Evolutionary conservation across 371 early-diverging fungal genomes (phyloP).

Genomic region (Actinomortierella wolfii): DNA sequence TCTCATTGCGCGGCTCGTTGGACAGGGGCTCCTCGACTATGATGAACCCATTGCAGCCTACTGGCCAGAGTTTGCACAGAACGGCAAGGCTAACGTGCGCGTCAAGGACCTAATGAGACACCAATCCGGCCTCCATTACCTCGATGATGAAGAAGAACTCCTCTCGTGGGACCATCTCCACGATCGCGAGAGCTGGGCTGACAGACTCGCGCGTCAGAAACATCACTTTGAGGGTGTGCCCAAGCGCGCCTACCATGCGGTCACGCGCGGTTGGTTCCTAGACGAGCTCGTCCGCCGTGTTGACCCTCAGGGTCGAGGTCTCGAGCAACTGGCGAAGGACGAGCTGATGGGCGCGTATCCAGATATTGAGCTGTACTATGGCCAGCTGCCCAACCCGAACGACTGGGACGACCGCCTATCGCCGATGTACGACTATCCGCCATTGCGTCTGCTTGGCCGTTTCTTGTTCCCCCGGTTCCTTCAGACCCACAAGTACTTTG

Average conservation of each 20-base stretch:
- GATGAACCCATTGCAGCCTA: slow-evolving; percentile 58
- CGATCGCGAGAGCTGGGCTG: slow-evolving; percentile 47
- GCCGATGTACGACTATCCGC: slow-evolving; percentile 50
- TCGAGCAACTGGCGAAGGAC: slow-evolving; percentile 61
- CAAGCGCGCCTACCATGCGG: slow-evolving; percentile 65
- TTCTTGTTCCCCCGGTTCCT: slow-evolving; percentile 50
- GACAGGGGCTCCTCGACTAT: slow-evolving; percentile 60
- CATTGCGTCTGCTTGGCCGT: slow-evolving; percentile 47
- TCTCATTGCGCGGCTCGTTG: slow-evolving; percentile 65
- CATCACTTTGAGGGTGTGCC: slow-evolving; percentile 57
- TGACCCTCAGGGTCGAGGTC: slow-evolving; percentile 56
- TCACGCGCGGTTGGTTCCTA: slow-evolving; percentile 73
- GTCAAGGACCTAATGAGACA: slow-evolving; percentile 67
- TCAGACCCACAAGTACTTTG: slow-evolving; percentile 23
- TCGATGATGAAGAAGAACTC: slow-evolving; percentile 50
- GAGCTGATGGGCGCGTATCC: slow-evolving; percentile 50
- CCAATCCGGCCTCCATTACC: slow-evolving; percentile 62
- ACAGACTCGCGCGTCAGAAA: slow-evolving; percentile 58
- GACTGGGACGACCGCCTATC: slow-evolving; percentile 52
- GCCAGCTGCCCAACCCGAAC: slow-evolving; percentile 41
- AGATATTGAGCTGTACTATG: slow-evolving; percentile 62
- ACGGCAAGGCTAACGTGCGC: slow-evolving; percentile 74
- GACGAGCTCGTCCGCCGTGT: slow-evolving; percentile 72
- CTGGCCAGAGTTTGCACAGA: slow-evolving; percentile 83
- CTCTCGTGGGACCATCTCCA: slow-evolving; percentile 39